Evolutionary conservation across 179 eudicot genomes (phyloP).

Genomic region (Spinacia oleracea): DNA sequence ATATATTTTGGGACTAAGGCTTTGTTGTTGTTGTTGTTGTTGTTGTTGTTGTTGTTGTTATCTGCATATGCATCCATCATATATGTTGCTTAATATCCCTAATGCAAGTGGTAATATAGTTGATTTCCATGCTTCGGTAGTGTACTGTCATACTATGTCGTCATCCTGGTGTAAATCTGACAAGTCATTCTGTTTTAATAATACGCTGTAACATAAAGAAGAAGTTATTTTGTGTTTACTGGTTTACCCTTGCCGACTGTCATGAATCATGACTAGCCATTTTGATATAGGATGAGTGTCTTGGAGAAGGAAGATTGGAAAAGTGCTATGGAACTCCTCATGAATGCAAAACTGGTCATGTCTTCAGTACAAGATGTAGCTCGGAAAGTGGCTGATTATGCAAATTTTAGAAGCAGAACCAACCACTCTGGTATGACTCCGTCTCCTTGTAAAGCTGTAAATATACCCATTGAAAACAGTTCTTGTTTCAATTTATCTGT

Average conservation of each 20-base stretch:
- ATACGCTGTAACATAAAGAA: background rate
- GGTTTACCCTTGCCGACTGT: background rate
- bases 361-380: conserved; percentile 92
- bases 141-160: background rate
- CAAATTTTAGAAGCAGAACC: conserved; percentile 57
- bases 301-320: conserved; percentile 85
- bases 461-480: background rate
- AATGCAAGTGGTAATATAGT: background rate
- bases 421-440: conserved; percentile 48
- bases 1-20: too few relatives aligned
- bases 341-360: conserved; percentile 86
- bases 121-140: background rate
- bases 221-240: background rate
- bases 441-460: conserved; percentile 4
- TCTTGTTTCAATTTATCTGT: background rate
- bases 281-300: conserved; percentile 51
- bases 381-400: conserved; percentile 80
- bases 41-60: too few relatives aligned
- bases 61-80: background rate
- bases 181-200: background rate
- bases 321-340: conserved; percentile 64
- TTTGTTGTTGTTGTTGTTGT: too few relatives aligned
- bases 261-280: background rate
- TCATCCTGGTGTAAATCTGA: background rate
- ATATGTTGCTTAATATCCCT: background rate